phyloP scores from a whole-genome alignment of 345 rosid genomes.

The Eucalyptus decipiens region DNA sequence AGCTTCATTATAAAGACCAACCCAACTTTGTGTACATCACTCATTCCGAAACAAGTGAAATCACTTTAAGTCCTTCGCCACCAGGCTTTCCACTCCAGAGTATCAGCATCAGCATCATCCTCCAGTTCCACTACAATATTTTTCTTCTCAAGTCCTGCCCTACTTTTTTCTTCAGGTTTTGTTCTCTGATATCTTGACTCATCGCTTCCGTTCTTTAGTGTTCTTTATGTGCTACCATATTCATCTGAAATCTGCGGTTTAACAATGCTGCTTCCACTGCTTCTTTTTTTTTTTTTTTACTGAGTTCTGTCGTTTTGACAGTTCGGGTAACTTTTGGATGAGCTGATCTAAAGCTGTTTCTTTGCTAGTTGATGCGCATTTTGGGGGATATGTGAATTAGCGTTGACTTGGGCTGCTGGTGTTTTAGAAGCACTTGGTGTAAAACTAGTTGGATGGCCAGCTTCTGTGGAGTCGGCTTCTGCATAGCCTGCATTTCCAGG shows the following conservation, averaged over 20 bases:
- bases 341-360: slow-evolving; percentile 8
- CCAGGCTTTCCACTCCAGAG: too few relatives aligned
- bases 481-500: not conserved
- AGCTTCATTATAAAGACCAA: not conserved
- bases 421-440: not conserved
- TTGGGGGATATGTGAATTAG: not conserved
- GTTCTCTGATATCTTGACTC: rapidly evolving
- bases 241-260: not conserved
- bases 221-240: not conserved
- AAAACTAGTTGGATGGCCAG: rapidly evolving
- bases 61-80: not conserved
- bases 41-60: not conserved
- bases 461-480: not conserved
- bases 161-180: not conserved
- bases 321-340: not conserved
- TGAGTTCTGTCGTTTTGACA: not conserved
- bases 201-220: not conserved
- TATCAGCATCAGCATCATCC: not conserved
- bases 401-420: not conserved
- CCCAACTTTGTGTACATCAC: not conserved
- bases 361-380: not conserved
- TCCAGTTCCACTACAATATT: not conserved
- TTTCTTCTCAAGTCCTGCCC: not conserved
- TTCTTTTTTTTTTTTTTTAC: too few relatives aligned
- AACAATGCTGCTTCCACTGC: not conserved